Evolutionary conservation across 805 yeast species (phyloP), one percentile per base, ranked within the genome.

Genomic region (Schwanniomyces polymorphus): DNA sequence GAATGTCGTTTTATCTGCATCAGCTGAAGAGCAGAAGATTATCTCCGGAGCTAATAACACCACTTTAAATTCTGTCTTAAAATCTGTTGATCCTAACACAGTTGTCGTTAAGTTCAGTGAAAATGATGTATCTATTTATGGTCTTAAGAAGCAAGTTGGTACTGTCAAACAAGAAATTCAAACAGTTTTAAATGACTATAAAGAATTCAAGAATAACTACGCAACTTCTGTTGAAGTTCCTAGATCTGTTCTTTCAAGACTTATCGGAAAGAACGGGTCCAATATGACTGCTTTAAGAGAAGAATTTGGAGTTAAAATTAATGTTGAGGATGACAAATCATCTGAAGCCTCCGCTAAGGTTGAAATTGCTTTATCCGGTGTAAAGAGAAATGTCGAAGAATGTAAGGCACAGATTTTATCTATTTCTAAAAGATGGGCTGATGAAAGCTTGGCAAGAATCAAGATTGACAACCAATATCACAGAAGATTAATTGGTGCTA

Each of bases 181-280:
- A 28, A 67, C 74, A 40, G 72, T 82, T 10, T 69, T 87, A 48
- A 79, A 76, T 45, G 86, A 84, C 48, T 55, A 71, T 72, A 57
- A 78, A 74, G 48, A 76, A 75, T 35, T 67, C 72, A 29, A 75
- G 75, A 66, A 57, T 61, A 47, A 62, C 78, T 14, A 69, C 79
- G 16, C 28, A 17, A 44, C 51, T 26, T 27, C 47, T 3, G 17
- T 85, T 44, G 75, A 73, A 27, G 83, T 90, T 61, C 95, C 97
- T 51, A 67, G 82, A 2, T 70, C 75, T 43, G 80, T 82, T 41
- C 72, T 92, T 49, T 79, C 94, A 26, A 84, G 94, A 68, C 75
- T 95, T 45, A 90, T 94, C 65, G 99, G 99, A 55, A 87, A 86
- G 63, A 87, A 82, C 50, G 99, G 99, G 46, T 71, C 88, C 38